Evolutionary conservation across 2,329 filamentous ascomycete species (phyloP), one percentile per base, ranked within the genome.

Genomic region (Pestalotiopsis sp.): DNA sequence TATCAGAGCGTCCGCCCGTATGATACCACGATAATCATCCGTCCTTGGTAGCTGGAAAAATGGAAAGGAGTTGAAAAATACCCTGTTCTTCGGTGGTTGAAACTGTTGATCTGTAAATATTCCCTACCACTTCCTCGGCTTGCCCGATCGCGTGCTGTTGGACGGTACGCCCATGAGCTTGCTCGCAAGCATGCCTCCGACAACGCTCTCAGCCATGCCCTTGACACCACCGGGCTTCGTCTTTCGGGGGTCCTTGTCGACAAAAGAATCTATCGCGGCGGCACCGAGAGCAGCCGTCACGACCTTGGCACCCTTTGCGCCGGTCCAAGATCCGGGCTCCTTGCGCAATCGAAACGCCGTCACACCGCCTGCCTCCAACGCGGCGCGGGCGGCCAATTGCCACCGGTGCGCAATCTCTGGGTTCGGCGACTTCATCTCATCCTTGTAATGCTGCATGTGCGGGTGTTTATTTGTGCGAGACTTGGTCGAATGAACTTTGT

Each of bases 201-300:
- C 73, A 2, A 74, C 75, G 39, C 69, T 76, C 68, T 78, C 74
- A 3, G 76, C 76, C 67, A 77, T 74, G 2, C 76, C 75, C 48
- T 75, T 76, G n/a, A 78, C 61, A 3, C 74, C 74, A 24, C 68
- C 56, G 3, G 71, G 71, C 9, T 59, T 69, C 13, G 68, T 72
- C 2, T 70, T 73, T 22, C 73, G 67, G 0, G 76, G 76, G 60
- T 78, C 76, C 24, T 76, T 73, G 56, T 78, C 76, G 44, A 83
- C 78, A 39, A 85, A 80, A 0, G 83, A 82, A 67, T 85, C 83
- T 52, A 84, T 80, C 20, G 85, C 74, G 0, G 83, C 84, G 1
- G 84, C 84, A 20, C 83, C 83, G 1, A 86, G 68, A 2, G 84
- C 84, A 1, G 83, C 83, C 1, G 83, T 83, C 1, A 82, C 84